Percentiles rank a stretch among this genome's conserved stretches.
phyloP scores from a whole-genome alignment of 345 rosid species.

The Bruguiera sexangula region DNA sequence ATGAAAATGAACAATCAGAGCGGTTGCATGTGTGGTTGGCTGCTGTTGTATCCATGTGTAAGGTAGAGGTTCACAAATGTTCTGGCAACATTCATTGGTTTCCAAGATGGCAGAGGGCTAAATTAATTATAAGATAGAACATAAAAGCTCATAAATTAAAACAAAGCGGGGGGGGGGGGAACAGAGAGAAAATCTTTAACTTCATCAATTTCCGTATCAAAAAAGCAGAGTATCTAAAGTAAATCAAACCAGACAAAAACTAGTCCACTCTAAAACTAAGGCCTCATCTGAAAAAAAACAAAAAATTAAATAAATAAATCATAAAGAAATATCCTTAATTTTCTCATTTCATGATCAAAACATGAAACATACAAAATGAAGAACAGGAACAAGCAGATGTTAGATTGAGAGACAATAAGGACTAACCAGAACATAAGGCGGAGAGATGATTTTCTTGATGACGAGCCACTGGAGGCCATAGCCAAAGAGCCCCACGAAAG shows the following conservation, averaged over 20 bases:
- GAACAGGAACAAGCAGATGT: background rate
- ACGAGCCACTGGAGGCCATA: slow-evolving; percentile 78
- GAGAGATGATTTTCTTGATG: slow-evolving; percentile 39
- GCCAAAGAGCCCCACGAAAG: slow-evolving; percentile 49
- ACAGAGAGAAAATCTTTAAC: too few relatives aligned
- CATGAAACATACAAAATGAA: too few relatives aligned
- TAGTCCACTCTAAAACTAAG: too few relatives aligned
- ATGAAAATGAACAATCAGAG: background rate
- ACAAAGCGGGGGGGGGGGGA: too few relatives aligned
- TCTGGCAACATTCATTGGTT: background rate
- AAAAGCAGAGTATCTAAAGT: too few relatives aligned
- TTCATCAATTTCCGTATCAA: too few relatives aligned
- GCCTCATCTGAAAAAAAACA: too few relatives aligned
- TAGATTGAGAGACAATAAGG: background rate
- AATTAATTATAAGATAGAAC: background rate
- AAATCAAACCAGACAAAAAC: too few relatives aligned
- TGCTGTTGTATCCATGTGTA: background rate
- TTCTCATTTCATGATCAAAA: too few relatives aligned
- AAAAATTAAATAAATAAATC: too few relatives aligned
- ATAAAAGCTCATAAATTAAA: background rate
- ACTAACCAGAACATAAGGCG: slow-evolving; percentile 64
- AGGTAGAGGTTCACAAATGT: background rate
- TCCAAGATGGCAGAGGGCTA: background rate
- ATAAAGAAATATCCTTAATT: background rate
- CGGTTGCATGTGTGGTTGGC: too few relatives aligned